Conservation (phyloP, 2,329 filamentous ascomycete species). For the Alternaria ventricosa region DNA sequence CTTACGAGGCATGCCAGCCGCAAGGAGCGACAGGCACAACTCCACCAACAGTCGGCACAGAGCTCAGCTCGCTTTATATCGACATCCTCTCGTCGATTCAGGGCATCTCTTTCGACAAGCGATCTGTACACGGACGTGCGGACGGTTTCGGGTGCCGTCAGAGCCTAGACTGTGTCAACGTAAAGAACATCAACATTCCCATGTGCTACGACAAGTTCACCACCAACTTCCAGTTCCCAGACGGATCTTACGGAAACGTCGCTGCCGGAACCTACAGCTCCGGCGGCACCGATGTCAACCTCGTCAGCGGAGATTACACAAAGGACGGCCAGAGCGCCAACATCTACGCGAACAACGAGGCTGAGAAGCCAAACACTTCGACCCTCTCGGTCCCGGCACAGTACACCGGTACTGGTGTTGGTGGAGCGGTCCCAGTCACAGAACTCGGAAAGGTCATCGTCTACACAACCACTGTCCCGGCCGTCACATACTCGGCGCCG, state of each 20-base stretch:
- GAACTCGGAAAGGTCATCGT: conserved; percentile 51
- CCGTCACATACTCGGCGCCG: conserved; percentile 32
- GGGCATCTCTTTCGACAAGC: conserved; percentile 40
- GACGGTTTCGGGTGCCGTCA: conserved; percentile 45
- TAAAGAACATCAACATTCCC: conserved; percentile 50
- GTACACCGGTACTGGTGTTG: conserved; percentile 55
- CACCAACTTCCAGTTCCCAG: conserved; percentile 57
- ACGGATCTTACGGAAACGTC: conserved; percentile 57
- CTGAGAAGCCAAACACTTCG: conserved; percentile 53
- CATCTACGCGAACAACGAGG: conserved; percentile 51
- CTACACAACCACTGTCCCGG: conserved; percentile 41
- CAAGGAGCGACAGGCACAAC: conserved; percentile 40
- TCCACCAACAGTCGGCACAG: conserved; percentile 42
- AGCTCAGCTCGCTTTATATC: conserved; percentile 44
- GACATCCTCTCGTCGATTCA: conserved; percentile 46
- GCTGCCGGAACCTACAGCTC: conserved; percentile 53
- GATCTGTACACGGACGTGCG: conserved; percentile 26
- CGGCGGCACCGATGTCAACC: conserved; percentile 49
- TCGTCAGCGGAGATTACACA: conserved; percentile 55
- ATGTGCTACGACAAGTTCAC: conserved; percentile 63
- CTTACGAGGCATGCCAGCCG: conserved; percentile 46
- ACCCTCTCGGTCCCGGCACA: conserved; percentile 54
- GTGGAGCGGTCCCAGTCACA: conserved; percentile 54
- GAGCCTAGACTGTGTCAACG: conserved; percentile 52
- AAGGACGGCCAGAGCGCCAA: conserved; percentile 51